Percentiles rank a stretch among this genome's conserved stretches.
Conservation (phyloP, 352 stramenopile species). For the Pythium plurisporium region DNA sequence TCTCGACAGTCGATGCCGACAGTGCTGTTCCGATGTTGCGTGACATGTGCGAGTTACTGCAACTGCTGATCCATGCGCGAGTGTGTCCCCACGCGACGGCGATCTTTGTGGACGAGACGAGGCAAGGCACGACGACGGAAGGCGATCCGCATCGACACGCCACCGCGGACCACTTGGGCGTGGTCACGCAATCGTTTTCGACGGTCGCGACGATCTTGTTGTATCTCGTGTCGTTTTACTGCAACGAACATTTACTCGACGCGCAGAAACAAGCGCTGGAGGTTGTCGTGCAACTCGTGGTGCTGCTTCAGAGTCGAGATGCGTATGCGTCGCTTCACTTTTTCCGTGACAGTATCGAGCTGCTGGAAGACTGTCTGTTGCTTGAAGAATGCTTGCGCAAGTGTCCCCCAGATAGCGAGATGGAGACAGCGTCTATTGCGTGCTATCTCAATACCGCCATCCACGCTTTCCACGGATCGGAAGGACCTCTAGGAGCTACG, state of each 20-base stretch:
- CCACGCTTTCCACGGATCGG: conserved; percentile 24
- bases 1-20: conserved; percentile 1
- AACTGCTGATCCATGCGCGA: conserved; percentile 21
- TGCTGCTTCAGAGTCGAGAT: conserved; percentile 23
- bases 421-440: conserved; percentile 9
- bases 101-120: conserved; percentile 20
- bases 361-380: conserved; percentile 28
- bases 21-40: conserved; percentile 12
- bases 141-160: background rate
- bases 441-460: conserved; percentile 30
- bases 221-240: conserved; percentile 27
- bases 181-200: conserved; percentile 18
- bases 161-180: background rate
- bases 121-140: background rate
- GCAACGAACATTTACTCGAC: conserved; percentile 15
- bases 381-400: conserved; percentile 22
- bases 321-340: conserved; percentile 24
- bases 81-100: conserved; percentile 19
- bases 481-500: conserved; percentile 15
- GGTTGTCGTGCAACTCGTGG: conserved; percentile 15
- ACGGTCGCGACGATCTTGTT: conserved; percentile 27
- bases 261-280: conserved; percentile 13
- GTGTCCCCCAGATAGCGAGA: background rate
- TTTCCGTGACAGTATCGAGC: conserved; percentile 20
- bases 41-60: conserved; percentile 23